Evolutionary conservation across 169 alveolate species (phyloP).

Genomic region (Plasmodium falciparum): DNA sequence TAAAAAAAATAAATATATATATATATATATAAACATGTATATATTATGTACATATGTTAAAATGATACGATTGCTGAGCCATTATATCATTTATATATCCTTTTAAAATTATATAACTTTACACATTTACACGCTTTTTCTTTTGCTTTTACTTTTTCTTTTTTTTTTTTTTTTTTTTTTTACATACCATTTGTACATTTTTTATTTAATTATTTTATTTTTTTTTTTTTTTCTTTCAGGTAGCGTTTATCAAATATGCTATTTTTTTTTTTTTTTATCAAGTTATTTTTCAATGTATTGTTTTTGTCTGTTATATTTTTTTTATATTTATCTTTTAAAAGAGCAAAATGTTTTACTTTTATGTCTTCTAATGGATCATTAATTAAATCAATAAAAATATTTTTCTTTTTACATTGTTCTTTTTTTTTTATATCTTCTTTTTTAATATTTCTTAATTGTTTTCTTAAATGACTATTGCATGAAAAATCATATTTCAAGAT

Average conservation of each 20-base stretch:
- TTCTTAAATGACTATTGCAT: slow-evolving; percentile 41
- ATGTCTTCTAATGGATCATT: slow-evolving; percentile 45
- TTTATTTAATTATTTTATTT: neutral
- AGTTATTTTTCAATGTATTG: slow-evolving; percentile 15
- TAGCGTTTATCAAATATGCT: slow-evolving; percentile 66
- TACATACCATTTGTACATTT: neutral
- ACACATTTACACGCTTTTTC: too few relatives aligned
- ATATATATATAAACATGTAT: too few relatives aligned
- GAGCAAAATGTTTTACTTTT: slow-evolving; percentile 16
- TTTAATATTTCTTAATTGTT: slow-evolving; percentile 50
- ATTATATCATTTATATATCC: too few relatives aligned
- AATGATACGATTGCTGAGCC: too few relatives aligned
- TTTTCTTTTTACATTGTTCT: slow-evolving; percentile 42
- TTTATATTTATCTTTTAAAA: slow-evolving; percentile 15
- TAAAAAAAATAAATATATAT: too few relatives aligned
- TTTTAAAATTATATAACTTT: too few relatives aligned
- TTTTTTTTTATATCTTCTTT: slow-evolving; percentile 17
- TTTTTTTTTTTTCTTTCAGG: slow-evolving; percentile 10
- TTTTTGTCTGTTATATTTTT: slow-evolving; percentile 14
- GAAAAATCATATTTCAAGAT: slow-evolving; percentile 31
- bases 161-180: neutral
- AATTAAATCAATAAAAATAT: slow-evolving; percentile 42
- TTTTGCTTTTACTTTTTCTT: too few relatives aligned
- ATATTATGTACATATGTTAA: too few relatives aligned
- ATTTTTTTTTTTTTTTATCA: slow-evolving; percentile 45